A percentile compares a stretch with the other conserved stretches of the same genome.
phyloP scores from a whole-genome alignment of 805 yeast genomes.

The Wickerhamomyces hampshirensis region DNA sequence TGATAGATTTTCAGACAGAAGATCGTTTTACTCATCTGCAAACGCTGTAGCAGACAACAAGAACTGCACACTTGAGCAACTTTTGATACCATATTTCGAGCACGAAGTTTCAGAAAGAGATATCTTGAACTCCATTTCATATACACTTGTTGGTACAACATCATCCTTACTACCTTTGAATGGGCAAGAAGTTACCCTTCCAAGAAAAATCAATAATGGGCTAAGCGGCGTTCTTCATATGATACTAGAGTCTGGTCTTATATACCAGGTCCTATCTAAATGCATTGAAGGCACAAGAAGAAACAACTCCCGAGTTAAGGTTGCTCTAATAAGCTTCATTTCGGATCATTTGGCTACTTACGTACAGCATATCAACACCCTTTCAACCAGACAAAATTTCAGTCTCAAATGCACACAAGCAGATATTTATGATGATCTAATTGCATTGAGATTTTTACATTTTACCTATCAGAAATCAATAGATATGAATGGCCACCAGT shows the following conservation, averaged over 20 bases:
- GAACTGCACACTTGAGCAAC: slow-evolving; percentile 24
- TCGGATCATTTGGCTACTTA: slow-evolving; percentile 38
- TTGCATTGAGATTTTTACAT: slow-evolving; percentile 53
- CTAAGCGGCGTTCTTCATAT: slow-evolving; percentile 49
- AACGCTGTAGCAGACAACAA: slow-evolving; percentile 5
- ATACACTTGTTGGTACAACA: slow-evolving; percentile 57
- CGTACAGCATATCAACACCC: slow-evolving; percentile 35
- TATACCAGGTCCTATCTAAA: slow-evolving; percentile 45
- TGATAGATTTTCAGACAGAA: slow-evolving; percentile 33
- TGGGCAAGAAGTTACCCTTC: slow-evolving; percentile 34
- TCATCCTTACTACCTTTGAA: slow-evolving; percentile 49
- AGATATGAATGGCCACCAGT: slow-evolving; percentile 39
- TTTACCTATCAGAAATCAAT: slow-evolving; percentile 34
- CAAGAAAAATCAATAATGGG: slow-evolving; percentile 50
- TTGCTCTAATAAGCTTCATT: slow-evolving; percentile 52
- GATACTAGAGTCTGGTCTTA: slow-evolving; percentile 67
- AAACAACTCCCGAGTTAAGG: slow-evolving; percentile 47
- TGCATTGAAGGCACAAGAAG: slow-evolving; percentile 26
- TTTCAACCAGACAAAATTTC: slow-evolving; percentile 34
- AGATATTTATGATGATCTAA: slow-evolving; percentile 45
- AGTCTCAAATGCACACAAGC: slow-evolving; percentile 27
- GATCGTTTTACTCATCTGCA: slow-evolving; percentile 29
- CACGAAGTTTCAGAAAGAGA: slow-evolving; percentile 34
- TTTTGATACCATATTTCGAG: slow-evolving; percentile 30
- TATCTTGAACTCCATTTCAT: slow-evolving; percentile 44